A percentile compares a stretch with the other conserved stretches of the same genome.
These are phyloP conservation scores for Aegilops umbellulata DNA, from an alignment of 176 grass and related monocot genomes.

Conservation along the genomic window DNA sequence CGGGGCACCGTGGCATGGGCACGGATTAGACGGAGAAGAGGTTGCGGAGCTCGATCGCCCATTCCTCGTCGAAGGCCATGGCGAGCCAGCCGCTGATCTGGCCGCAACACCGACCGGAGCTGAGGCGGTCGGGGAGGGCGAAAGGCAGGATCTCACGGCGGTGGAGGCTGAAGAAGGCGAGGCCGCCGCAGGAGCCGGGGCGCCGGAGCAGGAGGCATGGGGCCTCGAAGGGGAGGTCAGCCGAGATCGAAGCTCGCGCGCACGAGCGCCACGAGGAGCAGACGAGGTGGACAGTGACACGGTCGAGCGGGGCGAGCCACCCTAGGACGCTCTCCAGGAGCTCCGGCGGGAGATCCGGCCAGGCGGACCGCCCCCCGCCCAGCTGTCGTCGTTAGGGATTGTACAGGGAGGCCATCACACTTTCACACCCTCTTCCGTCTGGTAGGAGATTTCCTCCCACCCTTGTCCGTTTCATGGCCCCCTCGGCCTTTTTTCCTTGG, in stretches of 20 bases:
- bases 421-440: not conserved
- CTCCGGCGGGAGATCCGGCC: conserved; percentile 34
- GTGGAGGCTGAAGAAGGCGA: conserved; percentile 42
- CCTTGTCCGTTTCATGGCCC: not conserved
- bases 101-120: conserved; percentile 32
- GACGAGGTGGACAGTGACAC: conserved; percentile 23
- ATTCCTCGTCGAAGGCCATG: conserved; percentile 29
- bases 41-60: conserved; percentile 3
- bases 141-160: conserved; percentile 17
- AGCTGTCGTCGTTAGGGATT: not conserved
- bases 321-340: conserved; percentile 23
- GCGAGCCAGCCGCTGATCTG: conserved; percentile 30
- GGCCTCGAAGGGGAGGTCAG: conserved; percentile 35
- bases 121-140: not conserved
- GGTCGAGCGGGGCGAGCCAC: not conserved
- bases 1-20: not conserved
- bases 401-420: not conserved
- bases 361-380: not conserved
- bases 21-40: not conserved
- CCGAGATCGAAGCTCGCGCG: conserved; percentile 15
- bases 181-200: not conserved
- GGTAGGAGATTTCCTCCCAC: not conserved
- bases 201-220: conserved; percentile 36
- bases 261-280: conserved; percentile 39
- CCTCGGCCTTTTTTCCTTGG: too few relatives aligned